phyloP scores from a whole-genome alignment of 176 grass and related monocot species.

The Rhynchospora tenuis region DNA sequence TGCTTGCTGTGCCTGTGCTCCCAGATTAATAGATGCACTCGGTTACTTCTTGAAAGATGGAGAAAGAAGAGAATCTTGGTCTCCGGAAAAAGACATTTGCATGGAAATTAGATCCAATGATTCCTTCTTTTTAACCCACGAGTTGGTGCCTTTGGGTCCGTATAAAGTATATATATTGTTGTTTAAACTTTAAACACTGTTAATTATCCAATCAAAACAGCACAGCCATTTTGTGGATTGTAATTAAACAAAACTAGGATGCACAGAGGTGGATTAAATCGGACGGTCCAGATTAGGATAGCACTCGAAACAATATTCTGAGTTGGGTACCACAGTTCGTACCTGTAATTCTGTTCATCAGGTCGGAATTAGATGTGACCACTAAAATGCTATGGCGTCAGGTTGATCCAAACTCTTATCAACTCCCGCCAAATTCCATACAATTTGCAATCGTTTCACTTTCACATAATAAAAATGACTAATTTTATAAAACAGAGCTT shows the following conservation, averaged over 20 bases:
- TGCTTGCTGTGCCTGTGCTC: neutral
- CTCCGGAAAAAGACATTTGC: conserved; percentile 16
- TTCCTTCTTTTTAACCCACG: neutral
- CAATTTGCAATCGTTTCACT: too few relatives aligned
- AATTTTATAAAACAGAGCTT: too few relatives aligned
- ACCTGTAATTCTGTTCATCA: too few relatives aligned
- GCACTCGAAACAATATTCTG: too few relatives aligned
- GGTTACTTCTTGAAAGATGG: neutral
- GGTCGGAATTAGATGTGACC: too few relatives aligned
- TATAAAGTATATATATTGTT: neutral
- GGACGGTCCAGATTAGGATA: neutral
- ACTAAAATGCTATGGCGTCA: too few relatives aligned
- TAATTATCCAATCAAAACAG: neutral
- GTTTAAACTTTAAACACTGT: neutral
- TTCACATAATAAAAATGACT: too few relatives aligned
- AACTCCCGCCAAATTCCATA: too few relatives aligned
- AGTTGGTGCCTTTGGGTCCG: neutral
- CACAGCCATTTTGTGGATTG: neutral
- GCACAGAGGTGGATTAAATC: neutral
- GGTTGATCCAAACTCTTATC: too few relatives aligned
- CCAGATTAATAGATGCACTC: too few relatives aligned
- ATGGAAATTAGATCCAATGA: conserved; percentile 10
- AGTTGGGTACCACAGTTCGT: too few relatives aligned
- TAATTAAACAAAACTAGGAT: neutral
- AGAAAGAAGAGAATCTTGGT: conserved; percentile 11